Percentiles rank a stretch among this genome's conserved stretches.
Evolutionary conservation across 495 filamentous ascomycete species (phyloP).

Genomic region (Neurospora sp.): DNA sequence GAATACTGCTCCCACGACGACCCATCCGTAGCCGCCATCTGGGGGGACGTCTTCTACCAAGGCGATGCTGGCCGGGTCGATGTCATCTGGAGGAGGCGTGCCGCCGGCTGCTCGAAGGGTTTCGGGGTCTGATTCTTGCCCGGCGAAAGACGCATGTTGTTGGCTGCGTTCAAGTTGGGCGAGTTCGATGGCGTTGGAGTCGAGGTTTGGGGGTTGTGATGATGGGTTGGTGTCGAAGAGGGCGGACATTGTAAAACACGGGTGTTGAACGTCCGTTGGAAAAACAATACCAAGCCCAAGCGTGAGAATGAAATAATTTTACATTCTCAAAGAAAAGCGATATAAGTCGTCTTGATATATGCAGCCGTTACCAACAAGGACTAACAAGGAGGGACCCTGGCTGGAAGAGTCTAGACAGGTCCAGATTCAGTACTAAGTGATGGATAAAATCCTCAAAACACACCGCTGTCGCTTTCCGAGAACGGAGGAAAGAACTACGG

Average conservation of each 20-base stretch:
- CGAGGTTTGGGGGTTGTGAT: neutral
- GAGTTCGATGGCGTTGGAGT: neutral
- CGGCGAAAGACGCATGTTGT: neutral
- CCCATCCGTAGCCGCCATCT: conserved; percentile 54
- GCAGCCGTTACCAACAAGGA: neutral
- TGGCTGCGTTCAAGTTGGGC: neutral
- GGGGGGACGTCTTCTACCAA: conserved; percentile 27
- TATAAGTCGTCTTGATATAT: neutral
- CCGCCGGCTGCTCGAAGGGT: neutral
- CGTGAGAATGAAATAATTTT: neutral
- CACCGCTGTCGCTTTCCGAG: neutral
- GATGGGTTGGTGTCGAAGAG: neutral
- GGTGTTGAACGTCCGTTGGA: neutral
- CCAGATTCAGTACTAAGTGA: neutral
- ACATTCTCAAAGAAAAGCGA: neutral
- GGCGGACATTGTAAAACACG: neutral
- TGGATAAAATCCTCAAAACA: neutral
- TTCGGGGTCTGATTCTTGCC: neutral
- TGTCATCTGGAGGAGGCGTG: neutral
- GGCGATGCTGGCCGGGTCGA: neutral
- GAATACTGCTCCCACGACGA: conserved; percentile 38
- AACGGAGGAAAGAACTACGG: neutral
- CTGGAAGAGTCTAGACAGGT: neutral
- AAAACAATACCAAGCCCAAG: neutral
- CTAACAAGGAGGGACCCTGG: neutral